Percentiles rank a stretch among this genome's conserved stretches.
Evolutionary conservation across 768 basidiomycete genomes (phyloP).

Genomic region (Phylloporus rhodoxanthus): DNA sequence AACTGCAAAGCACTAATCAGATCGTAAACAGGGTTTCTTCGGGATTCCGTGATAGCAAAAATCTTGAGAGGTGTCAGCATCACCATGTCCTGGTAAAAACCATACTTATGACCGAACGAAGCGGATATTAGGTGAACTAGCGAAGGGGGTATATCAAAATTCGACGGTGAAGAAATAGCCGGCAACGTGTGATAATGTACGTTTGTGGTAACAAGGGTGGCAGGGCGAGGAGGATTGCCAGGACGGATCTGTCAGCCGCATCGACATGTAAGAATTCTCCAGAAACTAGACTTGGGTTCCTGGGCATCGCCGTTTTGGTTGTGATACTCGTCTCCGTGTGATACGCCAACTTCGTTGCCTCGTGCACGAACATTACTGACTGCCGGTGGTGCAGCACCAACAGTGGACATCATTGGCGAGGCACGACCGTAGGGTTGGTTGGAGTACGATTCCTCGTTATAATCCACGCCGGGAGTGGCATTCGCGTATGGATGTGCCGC

Average conservation of each 20-base stretch:
- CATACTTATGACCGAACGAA: conserved; percentile 32
- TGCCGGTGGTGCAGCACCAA: conserved; percentile 64
- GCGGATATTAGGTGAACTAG: conserved; percentile 34
- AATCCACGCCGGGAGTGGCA: conserved; percentile 55
- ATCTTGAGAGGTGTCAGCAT: conserved; percentile 19
- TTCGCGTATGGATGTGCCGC: conserved; percentile 69
- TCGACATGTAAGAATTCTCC: conserved; percentile 72
- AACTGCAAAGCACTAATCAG: conserved; percentile 29
- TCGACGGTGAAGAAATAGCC: conserved; percentile 34
- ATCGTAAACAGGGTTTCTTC: conserved; percentile 22
- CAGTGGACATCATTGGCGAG: conserved; percentile 75
- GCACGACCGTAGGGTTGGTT: conserved; percentile 66
- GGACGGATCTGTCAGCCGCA: conserved; percentile 45
- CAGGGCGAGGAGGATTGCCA: conserved; percentile 15
- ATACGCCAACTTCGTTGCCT: conserved; percentile 62
- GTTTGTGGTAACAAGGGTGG: conserved; percentile 23
- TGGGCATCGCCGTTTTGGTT: conserved; percentile 52
- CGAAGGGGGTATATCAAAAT: conserved; percentile 32
- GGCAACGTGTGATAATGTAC: conserved; percentile 27
- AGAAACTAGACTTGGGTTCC: conserved; percentile 48
- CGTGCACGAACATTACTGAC: conserved; percentile 66
- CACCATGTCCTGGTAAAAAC: conserved; percentile 25
- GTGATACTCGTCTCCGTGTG: conserved; percentile 53
- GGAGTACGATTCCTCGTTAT: conserved; percentile 56
- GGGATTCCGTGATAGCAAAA: conserved; percentile 24